Base-by-base conservation (phyloP, 2,329 filamentous ascomycete genomes). In the Paraphaeosphaeria minitans region DNA sequence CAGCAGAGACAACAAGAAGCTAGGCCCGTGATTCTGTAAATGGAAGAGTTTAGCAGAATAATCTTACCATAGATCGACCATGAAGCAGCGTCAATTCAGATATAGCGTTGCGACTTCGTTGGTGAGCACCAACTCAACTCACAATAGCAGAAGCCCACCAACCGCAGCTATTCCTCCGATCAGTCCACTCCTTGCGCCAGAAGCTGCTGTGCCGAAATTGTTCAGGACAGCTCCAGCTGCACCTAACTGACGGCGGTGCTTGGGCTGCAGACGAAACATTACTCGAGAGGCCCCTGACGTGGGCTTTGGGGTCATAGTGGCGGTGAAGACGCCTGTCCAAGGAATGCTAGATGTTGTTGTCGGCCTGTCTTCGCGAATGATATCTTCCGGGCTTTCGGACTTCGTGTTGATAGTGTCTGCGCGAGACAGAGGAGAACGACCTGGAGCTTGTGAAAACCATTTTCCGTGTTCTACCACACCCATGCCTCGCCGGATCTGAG, bases 401-500 rank as follows among this genome's bases (percentile, higher is more conserved):
- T 46, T 57, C 21, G 45, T 66, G 6, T 58, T 57, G 4, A n/a
- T 19, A n/a, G 57, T 2, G n/a, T 63, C 50, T 21, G 59, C 55
- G 33, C 48, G 58, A 6, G 56, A 39, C 9, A 58, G 61, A 24
- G 61, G 42, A 12, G 49, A 51, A 35, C 57, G 59, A 33, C 58
- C 47, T 14, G 41, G 37, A 19, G 54, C 42, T 9, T 61, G 50
- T 19, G 55, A 46, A 55, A 59, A 65, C 57, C 57, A 67, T 12
- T 62, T 42, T 13, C 65, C 65, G 42, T 57, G 33, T 8, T 59
- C 51, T 8, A 67, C 62, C 47, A 65, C 51, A 22, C 65, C 88
- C 27, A 82, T 68, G 3, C 81, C 80, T 0, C 75, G 74, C 12
- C 77, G 66, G 53, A 86, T 79, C 58, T 78, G 81, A 27, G 79